Evolutionary conservation across 202 grass and related monocot genomes (phyloP), one percentile per base, ranked within the genome.

Genomic region (Zizania palustris): DNA sequence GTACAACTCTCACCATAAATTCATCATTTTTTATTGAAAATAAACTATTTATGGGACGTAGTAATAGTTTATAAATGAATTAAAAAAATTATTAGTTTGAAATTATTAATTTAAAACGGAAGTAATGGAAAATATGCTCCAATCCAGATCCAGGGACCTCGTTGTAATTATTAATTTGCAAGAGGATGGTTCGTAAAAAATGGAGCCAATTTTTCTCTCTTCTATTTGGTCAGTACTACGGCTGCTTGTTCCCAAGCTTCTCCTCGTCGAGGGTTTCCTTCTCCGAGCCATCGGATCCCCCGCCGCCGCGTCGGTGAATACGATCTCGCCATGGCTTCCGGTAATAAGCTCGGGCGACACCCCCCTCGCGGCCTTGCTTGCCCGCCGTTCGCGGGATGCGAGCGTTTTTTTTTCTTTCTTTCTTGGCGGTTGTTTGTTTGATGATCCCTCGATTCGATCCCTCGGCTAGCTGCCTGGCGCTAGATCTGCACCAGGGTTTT

Each of bases 321-420:
- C 51, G 61, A 68, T 40, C 60, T 44, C 60, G 35, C 60, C 74
- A 87, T 87, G 85, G 85, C 85, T 18, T 87, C 85, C 43, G 85
- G 79, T 87, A 87, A 73, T 45, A 36, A 21, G 0, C 51, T 18
- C 58, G 2, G 6, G 3, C 19, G 11, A 20, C 16, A 5, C 6
- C 4, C 16, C 4, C 3, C 4, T 1, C 11, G 28, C 11, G 13
- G 13, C 28, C 7, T 16, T 6, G 13, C 7, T 16, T 6, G 13
- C 13, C 15, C 36, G 43, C 66, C 35, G 15, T 9, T 64, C 72
- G 5, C n/a, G 33, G 6, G 22, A 28, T 41, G 48, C 12, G 5
- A 41, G 18, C 50, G 4, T 18, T 12, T 55, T 21, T 57, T 20
- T 18, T 12, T 55, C 16, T 57, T 20, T n/a, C 49, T 37, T 53